phyloP scores from a whole-genome alignment of 306 rosid genomes.

The Medicago ruthenica region DNA sequence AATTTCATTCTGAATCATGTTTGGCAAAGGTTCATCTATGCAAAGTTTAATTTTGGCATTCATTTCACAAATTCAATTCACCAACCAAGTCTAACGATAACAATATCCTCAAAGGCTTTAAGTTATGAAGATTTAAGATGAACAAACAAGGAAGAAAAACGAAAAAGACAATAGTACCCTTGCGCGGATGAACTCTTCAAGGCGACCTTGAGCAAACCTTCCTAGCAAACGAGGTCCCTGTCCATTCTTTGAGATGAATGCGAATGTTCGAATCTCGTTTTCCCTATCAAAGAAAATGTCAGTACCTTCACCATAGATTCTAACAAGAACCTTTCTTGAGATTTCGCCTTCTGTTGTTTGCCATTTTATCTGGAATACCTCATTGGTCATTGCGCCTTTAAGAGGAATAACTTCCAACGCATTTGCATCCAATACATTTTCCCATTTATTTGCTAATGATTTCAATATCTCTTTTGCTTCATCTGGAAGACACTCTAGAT shows the following conservation, averaged over 20 bases:
- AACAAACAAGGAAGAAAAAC: constrained; percentile 16
- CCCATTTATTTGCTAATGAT: constrained; percentile 76
- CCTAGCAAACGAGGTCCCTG: constrained; percentile 85
- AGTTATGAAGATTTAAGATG: neutral
- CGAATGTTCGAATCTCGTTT: constrained; percentile 65
- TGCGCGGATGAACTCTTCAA: constrained; percentile 88
- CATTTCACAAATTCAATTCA: too few relatives aligned
- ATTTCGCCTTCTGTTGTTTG: constrained; percentile 56
- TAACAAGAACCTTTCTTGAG: constrained; percentile 69
- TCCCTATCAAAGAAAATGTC: constrained; percentile 69
- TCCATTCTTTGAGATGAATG: constrained; percentile 71
- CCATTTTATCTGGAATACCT: constrained; percentile 85
- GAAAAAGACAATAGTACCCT: constrained; percentile 53
- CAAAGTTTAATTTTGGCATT: neutral
- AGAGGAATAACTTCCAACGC: constrained; percentile 72
- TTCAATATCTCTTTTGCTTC: constrained; percentile 64
- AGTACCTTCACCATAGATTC: constrained; percentile 86
- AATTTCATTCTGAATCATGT: neutral
- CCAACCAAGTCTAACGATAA: neutral
- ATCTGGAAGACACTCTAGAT: constrained; percentile 51
- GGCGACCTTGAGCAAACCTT: constrained; percentile 70
- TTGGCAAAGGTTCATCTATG: neutral
- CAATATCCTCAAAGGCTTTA: neutral
- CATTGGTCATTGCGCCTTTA: constrained; percentile 89
- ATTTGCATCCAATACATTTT: constrained; percentile 57